Evolutionary conservation across 2,329 filamentous ascomycete species (phyloP), one percentile per base, ranked within the genome.

Genomic region (Lizonia empirigonia): DNA sequence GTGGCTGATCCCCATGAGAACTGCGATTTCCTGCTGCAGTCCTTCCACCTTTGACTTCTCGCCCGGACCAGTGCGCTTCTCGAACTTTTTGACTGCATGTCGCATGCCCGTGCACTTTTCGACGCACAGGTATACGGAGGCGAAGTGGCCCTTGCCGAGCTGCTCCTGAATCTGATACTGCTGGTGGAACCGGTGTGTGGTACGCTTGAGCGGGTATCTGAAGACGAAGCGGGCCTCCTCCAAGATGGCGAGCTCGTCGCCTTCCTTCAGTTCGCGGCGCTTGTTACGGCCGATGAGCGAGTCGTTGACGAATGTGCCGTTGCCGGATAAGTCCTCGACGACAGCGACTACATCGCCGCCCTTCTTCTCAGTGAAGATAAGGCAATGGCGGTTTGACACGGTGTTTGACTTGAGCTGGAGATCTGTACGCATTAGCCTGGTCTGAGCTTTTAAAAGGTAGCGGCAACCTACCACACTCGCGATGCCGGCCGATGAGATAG

Each of bases 1-100:
- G 72, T 99, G 94, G 69, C 89, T 96, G 55, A 99, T 91, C n/a
- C 91, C 86, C 91, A 96, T 97, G 54, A 99, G 77, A 13, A 99
- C 90, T 18, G 90, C 93, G 69, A 99, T 96, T 72, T 99, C 95
- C 72, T 97, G 92, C 70, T 97, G 91, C 36, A 97, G 76, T 2
- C 90, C 88, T 53, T 96, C 91, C 5, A 87, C 86, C 73, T 92
- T 93, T 15, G 90, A 88, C 58, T 84, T 85, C 60, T 97, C 91
- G 32, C 92, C 91, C 52, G 87, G 82, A n/a, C 89, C 89, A 2
- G 86, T 81, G 5, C 89, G 86, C 75, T 91, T 94, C 64, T 91
- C 91, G 69, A 99, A 97, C 52, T 94, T 87, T 78, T 99, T 99
- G 67, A 96, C 94, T 3, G 94, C 94, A 71, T 86, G 97, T 47